These are phyloP conservation scores for Akanthomyces lecanii DNA, from an alignment of 2,329 filamentous ascomycete species.

Conservation along the genomic window DNA sequence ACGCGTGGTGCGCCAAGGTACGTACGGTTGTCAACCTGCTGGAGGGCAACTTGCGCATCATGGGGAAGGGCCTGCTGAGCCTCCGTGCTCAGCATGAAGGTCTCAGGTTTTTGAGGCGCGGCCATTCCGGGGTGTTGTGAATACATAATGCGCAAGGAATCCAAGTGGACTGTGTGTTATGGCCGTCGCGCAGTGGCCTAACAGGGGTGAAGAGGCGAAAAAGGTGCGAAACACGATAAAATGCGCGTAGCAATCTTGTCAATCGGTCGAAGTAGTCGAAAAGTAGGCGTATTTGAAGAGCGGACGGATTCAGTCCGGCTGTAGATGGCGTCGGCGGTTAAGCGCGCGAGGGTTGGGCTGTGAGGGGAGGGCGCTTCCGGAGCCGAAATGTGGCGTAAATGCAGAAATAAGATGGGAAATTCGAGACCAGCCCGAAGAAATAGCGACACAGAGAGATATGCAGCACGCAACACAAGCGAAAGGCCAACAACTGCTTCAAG, in stretches of 20 bases:
- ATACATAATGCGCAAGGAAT: constrained; percentile 56
- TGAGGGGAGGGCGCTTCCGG: constrained; percentile 33
- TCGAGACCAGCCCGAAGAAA: constrained; percentile 47
- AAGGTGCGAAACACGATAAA: neutral
- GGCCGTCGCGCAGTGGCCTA: constrained; percentile 13
- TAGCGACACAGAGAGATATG: constrained; percentile 21
- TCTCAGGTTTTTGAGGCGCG: constrained; percentile 93
- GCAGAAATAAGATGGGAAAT: constrained; percentile 19
- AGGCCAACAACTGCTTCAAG: constrained; percentile 44
- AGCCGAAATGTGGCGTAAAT: constrained; percentile 25
- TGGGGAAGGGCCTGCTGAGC: constrained; percentile 94
- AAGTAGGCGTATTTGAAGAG: neutral
- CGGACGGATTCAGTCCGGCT: constrained; percentile 18
- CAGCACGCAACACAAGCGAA: constrained; percentile 26
- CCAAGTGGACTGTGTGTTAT: neutral
- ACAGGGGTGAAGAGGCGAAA: neutral
- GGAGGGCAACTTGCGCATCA: constrained; percentile 92
- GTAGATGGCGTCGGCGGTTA: constrained; percentile 18
- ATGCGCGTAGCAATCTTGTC: constrained; percentile 1
- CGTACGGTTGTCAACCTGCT: constrained; percentile 97
- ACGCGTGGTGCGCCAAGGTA: neutral
- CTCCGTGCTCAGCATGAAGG: constrained; percentile 96
- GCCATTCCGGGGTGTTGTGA: constrained; percentile 83
- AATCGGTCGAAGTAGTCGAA: neutral
- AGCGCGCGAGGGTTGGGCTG: constrained; percentile 17